Base-by-base conservation (phyloP, 805 yeast genomes). In the Kluyveromyces wickerhamii region DNA sequence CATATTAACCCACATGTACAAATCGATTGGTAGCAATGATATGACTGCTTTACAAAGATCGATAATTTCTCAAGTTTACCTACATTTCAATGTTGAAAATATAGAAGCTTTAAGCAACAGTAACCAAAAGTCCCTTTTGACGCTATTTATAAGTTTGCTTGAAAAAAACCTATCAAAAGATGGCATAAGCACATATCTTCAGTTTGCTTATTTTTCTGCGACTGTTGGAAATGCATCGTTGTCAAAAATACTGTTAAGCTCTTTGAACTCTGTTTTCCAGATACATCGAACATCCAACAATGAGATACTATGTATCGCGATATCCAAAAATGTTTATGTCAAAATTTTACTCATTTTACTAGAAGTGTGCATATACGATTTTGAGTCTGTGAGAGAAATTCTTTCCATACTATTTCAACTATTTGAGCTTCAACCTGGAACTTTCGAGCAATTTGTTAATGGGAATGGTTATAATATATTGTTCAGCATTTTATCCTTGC, bases 401-500 rank as follows among this genome's bases (percentile, higher is more conserved):
- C 12, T 15, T 5, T 21, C 33, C 6, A 10, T 30, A 12, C 15
- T 30, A 26, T 15, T 47, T 59, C 5, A 48, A 49, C 1, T 47
- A 54, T 1, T 43, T 74, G 7, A 50, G 56, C 9, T 43, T 49
- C 5, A 47, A 67, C 1, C 40, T 77, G 5, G 51, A 59, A 2
- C 37, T 72, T 1, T 53, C 78, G 3, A 63, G 78, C 21, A 49
- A 52, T 10, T 29, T 71, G 1, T 49, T 78, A 8, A 52, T 12
- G 60, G 63, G 3, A 71, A 69, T 42, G 87, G 87, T 1, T 81
- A 74, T 45, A 74, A 73, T 17, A 65, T 78, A 3, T 49, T 81
- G 2, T 67, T 72, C 0, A 67, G 78, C 0, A 48, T 81, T 7
- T 46, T 79, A 18, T 70, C 67, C 26, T 59, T 67, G 18, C 75